Conservation (phyloP, 1,284 basidiomycete genomes). For the Boletus albobrunnescens region DNA sequence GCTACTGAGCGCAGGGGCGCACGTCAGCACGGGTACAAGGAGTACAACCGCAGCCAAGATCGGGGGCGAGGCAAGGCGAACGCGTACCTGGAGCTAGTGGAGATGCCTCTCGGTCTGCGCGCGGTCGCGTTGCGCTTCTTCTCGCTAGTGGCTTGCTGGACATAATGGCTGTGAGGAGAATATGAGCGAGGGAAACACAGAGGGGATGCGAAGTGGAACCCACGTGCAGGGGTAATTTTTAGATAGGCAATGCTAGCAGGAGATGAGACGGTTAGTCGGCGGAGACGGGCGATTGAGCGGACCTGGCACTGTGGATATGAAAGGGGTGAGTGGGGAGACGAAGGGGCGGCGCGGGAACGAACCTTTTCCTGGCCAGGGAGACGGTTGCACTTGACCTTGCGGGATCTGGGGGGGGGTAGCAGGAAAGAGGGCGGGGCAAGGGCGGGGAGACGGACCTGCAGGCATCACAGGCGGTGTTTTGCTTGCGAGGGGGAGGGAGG, state of each 20-base stretch:
- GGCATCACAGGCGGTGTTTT: constrained; percentile 88
- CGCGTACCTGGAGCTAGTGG: constrained; percentile 44
- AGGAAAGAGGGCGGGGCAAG: constrained; percentile 13
- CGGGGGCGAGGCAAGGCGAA: neutral
- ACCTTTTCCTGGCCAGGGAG: constrained; percentile 76
- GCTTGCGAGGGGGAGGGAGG: constrained; percentile 73
- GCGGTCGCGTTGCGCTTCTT: constrained; percentile 63
- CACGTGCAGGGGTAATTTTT: constrained; percentile 85
- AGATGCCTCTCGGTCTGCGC: constrained; percentile 59
- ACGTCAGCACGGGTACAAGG: constrained; percentile 31
- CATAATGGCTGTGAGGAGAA: constrained; percentile 52
- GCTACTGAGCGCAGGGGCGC: constrained; percentile 14
- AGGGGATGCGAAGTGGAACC: constrained; percentile 30
- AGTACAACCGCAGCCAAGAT: constrained; percentile 23
- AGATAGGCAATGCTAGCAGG: constrained; percentile 64
- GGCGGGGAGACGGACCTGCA: constrained; percentile 53
- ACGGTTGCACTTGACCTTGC: constrained; percentile 81
- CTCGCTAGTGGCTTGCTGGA: constrained; percentile 77
- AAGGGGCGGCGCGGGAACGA: constrained; percentile 17
- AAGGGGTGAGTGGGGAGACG: constrained; percentile 13
- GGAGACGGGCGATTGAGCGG: constrained; percentile 19
- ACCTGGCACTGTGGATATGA: constrained; percentile 59
- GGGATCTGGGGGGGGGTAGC: constrained; percentile 44
- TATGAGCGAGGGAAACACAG: constrained; percentile 23
- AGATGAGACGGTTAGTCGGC: constrained; percentile 9